Conservation (phyloP, 768 basidiomycete genomes). For the Suillus cothurnatus region DNA sequence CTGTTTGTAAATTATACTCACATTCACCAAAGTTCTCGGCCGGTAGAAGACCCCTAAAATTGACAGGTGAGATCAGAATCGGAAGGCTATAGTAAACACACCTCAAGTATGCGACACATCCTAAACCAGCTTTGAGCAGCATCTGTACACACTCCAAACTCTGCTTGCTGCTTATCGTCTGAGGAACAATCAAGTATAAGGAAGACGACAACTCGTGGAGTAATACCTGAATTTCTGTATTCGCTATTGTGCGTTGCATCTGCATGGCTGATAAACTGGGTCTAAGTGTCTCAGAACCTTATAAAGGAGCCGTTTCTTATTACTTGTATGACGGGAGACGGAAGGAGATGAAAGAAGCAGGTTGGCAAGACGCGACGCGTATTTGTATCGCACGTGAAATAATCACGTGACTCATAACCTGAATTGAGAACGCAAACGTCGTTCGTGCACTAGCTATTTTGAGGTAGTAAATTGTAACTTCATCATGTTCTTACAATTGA, state of each 20-base stretch:
- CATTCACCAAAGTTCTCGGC: constrained; percentile 79
- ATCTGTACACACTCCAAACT: constrained; percentile 75
- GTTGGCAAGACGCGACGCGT: constrained; percentile 19
- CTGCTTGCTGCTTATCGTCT: constrained; percentile 56
- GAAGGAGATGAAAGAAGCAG: constrained; percentile 9
- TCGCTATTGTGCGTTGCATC: constrained; percentile 20
- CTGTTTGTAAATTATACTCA: constrained; percentile 26
- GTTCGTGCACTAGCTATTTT: not conserved
- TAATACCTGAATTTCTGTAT: constrained; percentile 28
- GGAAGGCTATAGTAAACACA: constrained; percentile 21
- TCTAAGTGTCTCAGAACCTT: not conserved
- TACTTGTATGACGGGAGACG: not conserved
- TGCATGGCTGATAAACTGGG: constrained; percentile 22
- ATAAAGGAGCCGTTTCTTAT: constrained; percentile 4
- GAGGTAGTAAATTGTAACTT: not conserved
- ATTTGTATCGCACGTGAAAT: constrained; percentile 12
- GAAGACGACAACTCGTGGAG: not conserved
- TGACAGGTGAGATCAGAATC: constrained; percentile 11
- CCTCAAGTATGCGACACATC: constrained; percentile 80
- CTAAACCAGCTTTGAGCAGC: constrained; percentile 69
- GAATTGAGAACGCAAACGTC: not conserved
- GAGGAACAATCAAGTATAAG: constrained; percentile 19
- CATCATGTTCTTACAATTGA: not conserved
- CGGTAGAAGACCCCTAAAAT: constrained; percentile 67
- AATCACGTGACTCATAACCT: constrained; percentile 24